Evolutionary conservation across 495 filamentous ascomycete species (phyloP).

Genomic region (Xylaria grammica): DNA sequence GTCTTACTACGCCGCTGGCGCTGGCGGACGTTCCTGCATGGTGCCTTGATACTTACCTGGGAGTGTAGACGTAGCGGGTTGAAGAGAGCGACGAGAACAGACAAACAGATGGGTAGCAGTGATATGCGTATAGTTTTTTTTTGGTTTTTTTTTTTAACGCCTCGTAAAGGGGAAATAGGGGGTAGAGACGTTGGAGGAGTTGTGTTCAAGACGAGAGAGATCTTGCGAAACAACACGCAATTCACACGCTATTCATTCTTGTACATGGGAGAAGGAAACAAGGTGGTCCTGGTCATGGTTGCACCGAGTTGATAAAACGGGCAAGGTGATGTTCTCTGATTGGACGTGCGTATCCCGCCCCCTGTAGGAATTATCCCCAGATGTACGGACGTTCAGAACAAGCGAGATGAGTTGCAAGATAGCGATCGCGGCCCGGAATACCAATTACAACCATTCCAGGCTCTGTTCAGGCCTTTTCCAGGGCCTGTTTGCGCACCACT

Average conservation of each 20-base stretch:
- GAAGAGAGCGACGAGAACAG: too few relatives aligned
- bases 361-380: not conserved
- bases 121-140: too few relatives aligned
- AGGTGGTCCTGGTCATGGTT: conserved; percentile 13
- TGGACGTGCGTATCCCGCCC: conserved; percentile 6
- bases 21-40: conserved; percentile 11
- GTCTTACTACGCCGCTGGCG: conserved; percentile 7
- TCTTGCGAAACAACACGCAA: conserved; percentile 1
- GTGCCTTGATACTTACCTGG: not conserved
- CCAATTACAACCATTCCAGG: conserved; percentile 2
- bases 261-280: not conserved
- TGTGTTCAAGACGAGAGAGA: too few relatives aligned
- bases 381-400: not conserved
- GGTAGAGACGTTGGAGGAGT: too few relatives aligned
- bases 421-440: not conserved
- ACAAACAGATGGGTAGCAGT: too few relatives aligned
- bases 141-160: too few relatives aligned
- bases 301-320: conserved; percentile 8
- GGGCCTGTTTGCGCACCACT: too few relatives aligned
- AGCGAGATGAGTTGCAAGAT: conserved; percentile 15
- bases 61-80: too few relatives aligned
- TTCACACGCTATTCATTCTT: not conserved
- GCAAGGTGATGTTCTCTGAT: conserved; percentile 12
- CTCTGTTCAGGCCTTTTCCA: too few relatives aligned
- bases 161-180: too few relatives aligned